Conservation (phyloP, 306 rosid genomes). For the Arachis hypogaea region DNA sequence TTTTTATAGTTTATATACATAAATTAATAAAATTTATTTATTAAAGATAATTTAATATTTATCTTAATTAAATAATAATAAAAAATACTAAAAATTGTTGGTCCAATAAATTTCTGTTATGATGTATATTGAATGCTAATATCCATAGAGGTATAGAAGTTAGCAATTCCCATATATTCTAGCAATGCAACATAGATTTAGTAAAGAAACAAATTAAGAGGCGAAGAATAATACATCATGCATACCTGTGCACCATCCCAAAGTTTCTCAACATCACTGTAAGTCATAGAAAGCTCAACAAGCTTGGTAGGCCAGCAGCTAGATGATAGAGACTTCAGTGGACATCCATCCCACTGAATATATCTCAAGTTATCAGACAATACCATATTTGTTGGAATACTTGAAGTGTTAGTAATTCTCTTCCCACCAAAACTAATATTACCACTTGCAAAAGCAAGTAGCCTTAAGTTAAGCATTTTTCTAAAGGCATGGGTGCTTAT, state of each 20-base stretch:
- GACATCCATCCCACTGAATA: conserved; percentile 24
- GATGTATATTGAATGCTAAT: no score
- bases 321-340: conserved; percentile 2
- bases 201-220: no score
- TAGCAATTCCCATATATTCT: no score
- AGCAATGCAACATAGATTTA: no score
- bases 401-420: neutral
- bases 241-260: conserved; percentile 28
- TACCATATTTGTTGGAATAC: neutral
- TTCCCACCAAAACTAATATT: neutral
- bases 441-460: neutral
- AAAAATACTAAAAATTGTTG: no score
- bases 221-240: no score
- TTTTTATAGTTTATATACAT: no score
- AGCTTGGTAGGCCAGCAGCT: neutral
- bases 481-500: neutral
- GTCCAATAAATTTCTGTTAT: no score
- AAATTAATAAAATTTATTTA: no score
- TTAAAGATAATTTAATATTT: no score
- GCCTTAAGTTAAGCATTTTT: conserved; percentile 18
- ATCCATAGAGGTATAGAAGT: no score
- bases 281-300: neutral
- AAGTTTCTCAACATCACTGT: conserved; percentile 16
- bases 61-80: no score
- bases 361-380: conserved; percentile 4